These are phyloP conservation scores for Tetracladium setigerum DNA, from an alignment of 495 filamentous ascomycete genomes.

Conservation along the genomic window DNA sequence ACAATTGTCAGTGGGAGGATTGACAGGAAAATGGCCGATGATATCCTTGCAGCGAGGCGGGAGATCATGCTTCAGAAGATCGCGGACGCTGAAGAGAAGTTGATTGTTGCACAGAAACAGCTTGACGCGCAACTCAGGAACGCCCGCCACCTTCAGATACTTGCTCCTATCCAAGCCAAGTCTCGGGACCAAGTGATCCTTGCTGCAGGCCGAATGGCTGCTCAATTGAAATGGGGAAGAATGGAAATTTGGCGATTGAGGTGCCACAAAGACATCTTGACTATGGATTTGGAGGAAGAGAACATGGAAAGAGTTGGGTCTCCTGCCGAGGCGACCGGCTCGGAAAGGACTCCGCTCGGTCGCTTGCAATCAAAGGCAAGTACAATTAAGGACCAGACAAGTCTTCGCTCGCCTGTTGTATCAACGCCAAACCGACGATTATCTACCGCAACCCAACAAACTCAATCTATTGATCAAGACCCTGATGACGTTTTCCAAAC, in stretches of 20 bases:
- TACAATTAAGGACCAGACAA: slow-evolving; percentile 24
- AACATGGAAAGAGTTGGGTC: neutral
- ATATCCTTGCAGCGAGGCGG: slow-evolving; percentile 72
- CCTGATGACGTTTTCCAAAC: slow-evolving; percentile 21
- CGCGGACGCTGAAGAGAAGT: slow-evolving; percentile 71
- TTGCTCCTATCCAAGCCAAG: slow-evolving; percentile 80
- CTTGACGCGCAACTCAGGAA: slow-evolving; percentile 80
- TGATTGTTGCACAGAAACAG: slow-evolving; percentile 62
- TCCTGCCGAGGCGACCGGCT: slow-evolving; percentile 6
- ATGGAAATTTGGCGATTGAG: slow-evolving; percentile 90
- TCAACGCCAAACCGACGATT: slow-evolving; percentile 16
- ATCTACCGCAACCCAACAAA: slow-evolving; percentile 12
- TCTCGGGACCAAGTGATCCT: slow-evolving; percentile 80
- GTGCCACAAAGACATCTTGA: slow-evolving; percentile 84
- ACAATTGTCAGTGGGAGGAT: slow-evolving; percentile 59
- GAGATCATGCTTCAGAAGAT: slow-evolving; percentile 80
- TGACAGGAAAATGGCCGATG: slow-evolving; percentile 70
- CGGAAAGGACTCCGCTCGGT: slow-evolving; percentile 13
- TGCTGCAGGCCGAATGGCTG: slow-evolving; percentile 77
- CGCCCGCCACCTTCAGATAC: slow-evolving; percentile 82
- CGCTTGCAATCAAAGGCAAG: slow-evolving; percentile 18
- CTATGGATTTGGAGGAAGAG: slow-evolving; percentile 79
- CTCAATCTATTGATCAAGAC: slow-evolving; percentile 18
- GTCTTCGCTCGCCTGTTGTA: slow-evolving; percentile 21
- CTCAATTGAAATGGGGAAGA: slow-evolving; percentile 85